Conservation (phyloP, 148 eudicot species). For the Camellia japonica region DNA sequence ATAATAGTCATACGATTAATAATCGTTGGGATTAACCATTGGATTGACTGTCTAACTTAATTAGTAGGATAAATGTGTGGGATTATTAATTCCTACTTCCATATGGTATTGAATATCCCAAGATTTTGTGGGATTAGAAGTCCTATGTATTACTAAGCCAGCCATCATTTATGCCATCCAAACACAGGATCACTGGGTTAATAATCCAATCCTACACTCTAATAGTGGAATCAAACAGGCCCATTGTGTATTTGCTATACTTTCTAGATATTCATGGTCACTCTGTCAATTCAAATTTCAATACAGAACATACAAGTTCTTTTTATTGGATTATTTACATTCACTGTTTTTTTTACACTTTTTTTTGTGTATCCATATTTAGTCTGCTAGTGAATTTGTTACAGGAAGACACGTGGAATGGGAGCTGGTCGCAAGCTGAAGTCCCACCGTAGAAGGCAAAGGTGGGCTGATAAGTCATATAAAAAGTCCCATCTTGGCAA, state of each 20-base stretch:
- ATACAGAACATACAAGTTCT: not conserved
- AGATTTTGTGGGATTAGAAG: no score
- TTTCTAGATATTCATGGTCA: not conserved
- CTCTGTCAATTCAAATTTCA: not conserved
- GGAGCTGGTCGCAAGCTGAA: constrained; percentile 43
- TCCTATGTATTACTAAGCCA: no score
- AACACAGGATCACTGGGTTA: no score
- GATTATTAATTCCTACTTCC: no score
- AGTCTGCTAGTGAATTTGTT: constrained; percentile 8
- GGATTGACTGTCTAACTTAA: no score
- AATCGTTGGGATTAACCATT: no score
- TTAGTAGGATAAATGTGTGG: no score
- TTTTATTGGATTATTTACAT: not conserved
- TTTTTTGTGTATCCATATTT: not conserved
- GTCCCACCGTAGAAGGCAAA: constrained; percentile 37
- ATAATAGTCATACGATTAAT: no score
- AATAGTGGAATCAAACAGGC: no score
- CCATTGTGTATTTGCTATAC: not conserved
- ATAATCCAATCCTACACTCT: no score
- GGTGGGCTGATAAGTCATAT: constrained; percentile 37
- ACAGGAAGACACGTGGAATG: constrained; percentile 38
- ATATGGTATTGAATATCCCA: no score
- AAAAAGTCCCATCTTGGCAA: constrained; percentile 37
- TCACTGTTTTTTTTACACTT: not conserved
- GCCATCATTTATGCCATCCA: no score